Base-by-base conservation (phyloP, 1,139 yeast genomes). In the Eremothecium coryli region DNA sequence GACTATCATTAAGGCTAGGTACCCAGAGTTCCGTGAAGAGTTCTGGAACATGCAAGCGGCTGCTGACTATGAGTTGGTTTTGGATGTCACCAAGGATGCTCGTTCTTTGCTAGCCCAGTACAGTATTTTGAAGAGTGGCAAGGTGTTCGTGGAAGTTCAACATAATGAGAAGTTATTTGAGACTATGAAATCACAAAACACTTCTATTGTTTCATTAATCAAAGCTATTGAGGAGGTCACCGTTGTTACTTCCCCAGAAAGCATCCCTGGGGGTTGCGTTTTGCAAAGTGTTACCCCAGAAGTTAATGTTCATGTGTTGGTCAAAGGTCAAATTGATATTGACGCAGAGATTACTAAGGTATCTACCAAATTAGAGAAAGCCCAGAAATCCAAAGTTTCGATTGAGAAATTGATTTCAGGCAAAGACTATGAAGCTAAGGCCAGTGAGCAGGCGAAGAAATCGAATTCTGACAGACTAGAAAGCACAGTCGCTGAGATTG, bases 31-130 rank as follows among this genome's bases (percentile, higher is more conserved):
- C 60, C 66, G 66, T 37, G 52, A 66, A 33, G 71, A 71, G 41
- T 81, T 73, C 46, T 76, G 74, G 54, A 76, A 86, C 52, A 65
- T 57, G 28, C 68, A 70, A 49, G 73, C 95, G 12, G 76, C 70
- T 42, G 65, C 70, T 36, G 90, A 80, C 37, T 90, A 90, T 60
- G 90, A 85, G 47, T 68, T 84, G 50, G 78, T 86, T 28, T 68
- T 90, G 60, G 90, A 82, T 41, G 76, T 85, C 50, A 88, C 94
- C 46, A 85, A 84, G 67, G 82, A 82, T 51, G 86, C 95, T 29
- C 80, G 98, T 67, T 88, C 97, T 14, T 68, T 90, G 57, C 71
- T 90, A 56, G 73, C 95, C 20, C 95, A 88, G 64, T 90, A 84
- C 64, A 76, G 74, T 59, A 86, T 90, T 51, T 65, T 82, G 57